Evolutionary conservation across 345 rosid genomes (phyloP).

Genomic region (Citrus maxima): DNA sequence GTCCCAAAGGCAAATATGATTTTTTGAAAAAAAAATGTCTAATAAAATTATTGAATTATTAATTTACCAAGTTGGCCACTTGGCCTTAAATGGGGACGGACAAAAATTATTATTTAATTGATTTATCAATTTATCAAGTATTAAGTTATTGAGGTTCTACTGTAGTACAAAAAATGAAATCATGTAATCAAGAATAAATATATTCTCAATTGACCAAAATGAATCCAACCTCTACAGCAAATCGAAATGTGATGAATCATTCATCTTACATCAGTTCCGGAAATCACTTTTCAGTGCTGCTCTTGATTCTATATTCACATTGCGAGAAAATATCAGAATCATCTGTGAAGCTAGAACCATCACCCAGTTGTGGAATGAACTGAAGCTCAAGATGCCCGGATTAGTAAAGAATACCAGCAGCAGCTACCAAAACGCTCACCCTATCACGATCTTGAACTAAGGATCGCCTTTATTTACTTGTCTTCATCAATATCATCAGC

Average conservation of each 20-base stretch:
- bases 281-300: background rate
- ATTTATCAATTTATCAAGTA: too few species aligned
- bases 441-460: conserved; percentile 6
- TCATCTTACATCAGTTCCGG: background rate
- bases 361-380: background rate
- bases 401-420: background rate
- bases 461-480: conserved; percentile 23
- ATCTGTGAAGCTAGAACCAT: background rate
- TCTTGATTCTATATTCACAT: background rate
- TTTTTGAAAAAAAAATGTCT: too few species aligned
- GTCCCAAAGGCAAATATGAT: too few species aligned
- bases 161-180: too few species aligned
- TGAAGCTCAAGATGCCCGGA: background rate
- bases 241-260: background rate
- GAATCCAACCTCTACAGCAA: background rate
- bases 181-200: background rate
- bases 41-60: too few species aligned
- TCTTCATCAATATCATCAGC: conserved; percentile 20
- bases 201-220: background rate
- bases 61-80: too few species aligned
- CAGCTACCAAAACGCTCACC: background rate
- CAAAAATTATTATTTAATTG: too few species aligned
- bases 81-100: too few species aligned
- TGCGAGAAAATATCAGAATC: background rate
- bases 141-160: too few species aligned